Conservation (phyloP, 441 rosid species). For the Pelargonium myrrhifolium region DNA sequence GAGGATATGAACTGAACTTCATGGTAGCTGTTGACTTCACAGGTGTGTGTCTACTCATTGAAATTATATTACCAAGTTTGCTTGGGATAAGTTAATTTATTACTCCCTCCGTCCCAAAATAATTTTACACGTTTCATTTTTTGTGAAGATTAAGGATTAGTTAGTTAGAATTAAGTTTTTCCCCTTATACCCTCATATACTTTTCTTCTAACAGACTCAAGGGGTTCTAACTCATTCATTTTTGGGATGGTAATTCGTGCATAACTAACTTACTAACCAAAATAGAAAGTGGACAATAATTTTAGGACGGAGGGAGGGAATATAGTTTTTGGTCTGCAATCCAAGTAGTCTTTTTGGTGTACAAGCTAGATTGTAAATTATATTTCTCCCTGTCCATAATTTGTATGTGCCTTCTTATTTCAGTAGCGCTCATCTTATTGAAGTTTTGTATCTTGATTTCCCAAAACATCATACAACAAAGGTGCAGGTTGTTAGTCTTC, state of each 20-base stretch:
- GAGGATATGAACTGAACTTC: constrained; percentile 80
- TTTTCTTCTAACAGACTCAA: no score
- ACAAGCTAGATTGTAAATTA: constrained; percentile 8
- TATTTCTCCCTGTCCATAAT: constrained; percentile 15
- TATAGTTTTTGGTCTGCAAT: constrained; percentile 4
- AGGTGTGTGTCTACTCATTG: constrained; percentile 35
- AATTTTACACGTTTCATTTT: no score
- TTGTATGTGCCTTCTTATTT: constrained; percentile 5
- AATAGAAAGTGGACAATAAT: no score
- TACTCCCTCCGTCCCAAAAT: neutral
- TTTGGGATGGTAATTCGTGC: no score
- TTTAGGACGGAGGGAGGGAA: no score
- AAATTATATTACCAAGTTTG: neutral
- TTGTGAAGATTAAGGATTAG: no score
- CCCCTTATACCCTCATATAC: no score
- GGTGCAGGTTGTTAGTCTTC: neutral
- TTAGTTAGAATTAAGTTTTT: no score
- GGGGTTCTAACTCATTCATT: no score
- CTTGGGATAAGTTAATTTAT: neutral
- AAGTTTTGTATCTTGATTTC: neutral
- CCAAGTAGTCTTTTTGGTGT: neutral
- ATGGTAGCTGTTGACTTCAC: constrained; percentile 97
- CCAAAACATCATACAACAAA: neutral
- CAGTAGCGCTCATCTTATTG: neutral
- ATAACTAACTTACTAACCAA: no score